These are phyloP conservation scores for Nectriaceae sp. DNA, from an alignment of 2,329 filamentous ascomycete species.

Conservation along the genomic window DNA sequence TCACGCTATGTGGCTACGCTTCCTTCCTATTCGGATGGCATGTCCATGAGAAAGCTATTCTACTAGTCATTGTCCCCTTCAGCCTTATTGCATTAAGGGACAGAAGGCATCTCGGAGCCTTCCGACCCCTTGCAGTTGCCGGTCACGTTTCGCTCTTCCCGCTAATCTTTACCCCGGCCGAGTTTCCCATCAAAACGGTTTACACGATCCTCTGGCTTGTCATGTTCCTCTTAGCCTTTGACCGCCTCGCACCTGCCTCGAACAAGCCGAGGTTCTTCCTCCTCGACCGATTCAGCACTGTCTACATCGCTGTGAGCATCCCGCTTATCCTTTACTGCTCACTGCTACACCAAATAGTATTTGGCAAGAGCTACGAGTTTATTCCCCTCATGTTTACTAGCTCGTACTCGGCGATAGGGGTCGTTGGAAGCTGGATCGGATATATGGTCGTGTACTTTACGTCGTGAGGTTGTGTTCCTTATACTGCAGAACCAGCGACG, in stretches of 20 bases:
- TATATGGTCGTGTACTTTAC: constrained; percentile 91
- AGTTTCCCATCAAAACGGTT: constrained; percentile 90
- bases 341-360: constrained; percentile 77
- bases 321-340: constrained; percentile 90
- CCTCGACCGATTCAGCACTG: constrained; percentile 83
- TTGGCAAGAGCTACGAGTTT: constrained; percentile 83
- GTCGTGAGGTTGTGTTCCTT: constrained; percentile 36
- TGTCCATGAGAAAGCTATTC: constrained; percentile 95
- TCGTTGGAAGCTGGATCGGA: constrained; percentile 92
- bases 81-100: constrained; percentile 89
- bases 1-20: constrained; percentile 92
- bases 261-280: constrained; percentile 81
- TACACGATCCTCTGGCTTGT: constrained; percentile 94
- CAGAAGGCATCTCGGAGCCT: constrained; percentile 86
- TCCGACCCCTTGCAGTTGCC: constrained; percentile 86
- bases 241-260: constrained; percentile 82
- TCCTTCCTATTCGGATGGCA: constrained; percentile 99
- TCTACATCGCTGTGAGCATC: constrained; percentile 89
- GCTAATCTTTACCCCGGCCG: constrained; percentile 84
- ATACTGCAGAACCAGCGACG: neutral
- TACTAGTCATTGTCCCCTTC: constrained; percentile 93
- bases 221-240: constrained; percentile 82
- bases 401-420: constrained; percentile 90
- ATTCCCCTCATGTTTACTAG: constrained; percentile 96
- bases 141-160: constrained; percentile 96